Evolutionary conservation across 1,284 basidiomycete genomes (phyloP).

Genomic region (Cystobasidium pallidum): DNA sequence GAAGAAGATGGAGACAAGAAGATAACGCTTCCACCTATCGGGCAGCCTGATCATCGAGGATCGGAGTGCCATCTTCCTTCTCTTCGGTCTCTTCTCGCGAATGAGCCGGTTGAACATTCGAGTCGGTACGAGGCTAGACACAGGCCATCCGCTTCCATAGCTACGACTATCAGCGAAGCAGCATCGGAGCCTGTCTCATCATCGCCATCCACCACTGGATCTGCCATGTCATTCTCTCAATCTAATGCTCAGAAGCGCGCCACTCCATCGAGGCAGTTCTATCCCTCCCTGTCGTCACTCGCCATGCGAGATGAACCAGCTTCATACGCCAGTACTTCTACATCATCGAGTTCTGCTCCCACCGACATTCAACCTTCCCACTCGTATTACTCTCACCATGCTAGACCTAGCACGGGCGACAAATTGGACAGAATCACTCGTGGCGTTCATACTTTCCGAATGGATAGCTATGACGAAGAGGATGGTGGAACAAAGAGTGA

Average conservation of each 20-base stretch:
- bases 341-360: slow-evolving; percentile 2
- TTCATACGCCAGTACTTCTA: not conserved
- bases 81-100: slow-evolving; percentile 29
- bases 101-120: slow-evolving; percentile 2
- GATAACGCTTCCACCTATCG: slow-evolving; percentile 28
- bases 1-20: slow-evolving; percentile 10
- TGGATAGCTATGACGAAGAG: slow-evolving; percentile 39
- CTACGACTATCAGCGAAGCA: slow-evolving; percentile 3
- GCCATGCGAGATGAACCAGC: slow-evolving; percentile 10
- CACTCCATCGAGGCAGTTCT: slow-evolving; percentile 40
- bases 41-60: slow-evolving; percentile 30
- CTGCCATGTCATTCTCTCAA: slow-evolving; percentile 8
- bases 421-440: slow-evolving; percentile 42
- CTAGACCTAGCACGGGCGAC: slow-evolving; percentile 32
- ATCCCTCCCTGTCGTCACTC: slow-evolving; percentile 33
- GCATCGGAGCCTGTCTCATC: slow-evolving; percentile 2
- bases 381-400: not conserved
- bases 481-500: slow-evolving; percentile 26
- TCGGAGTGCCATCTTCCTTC: slow-evolving; percentile 42
- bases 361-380: not conserved
- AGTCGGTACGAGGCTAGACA: not conserved
- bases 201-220: slow-evolving; percentile 3
- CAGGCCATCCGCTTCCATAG: not conserved
- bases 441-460: slow-evolving; percentile 36
- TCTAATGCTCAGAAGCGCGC: slow-evolving; percentile 33